Conservation (phyloP, 441 rosid species). For the Breynia disticha region DNA sequence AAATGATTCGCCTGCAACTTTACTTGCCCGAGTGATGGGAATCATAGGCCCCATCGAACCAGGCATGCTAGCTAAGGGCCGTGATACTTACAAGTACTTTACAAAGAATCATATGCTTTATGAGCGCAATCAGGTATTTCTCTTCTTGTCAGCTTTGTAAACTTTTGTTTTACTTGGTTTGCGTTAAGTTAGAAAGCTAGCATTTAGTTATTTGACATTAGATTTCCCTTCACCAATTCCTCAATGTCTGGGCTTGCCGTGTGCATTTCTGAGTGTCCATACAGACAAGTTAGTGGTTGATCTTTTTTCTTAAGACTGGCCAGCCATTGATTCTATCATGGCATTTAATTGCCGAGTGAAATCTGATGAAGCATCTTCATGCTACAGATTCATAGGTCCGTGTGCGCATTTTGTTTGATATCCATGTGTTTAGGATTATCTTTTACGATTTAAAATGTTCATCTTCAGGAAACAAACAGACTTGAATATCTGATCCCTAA, state of each 20-base stretch:
- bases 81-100: slow-evolving; percentile 86
- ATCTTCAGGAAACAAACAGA: slow-evolving; percentile 63
- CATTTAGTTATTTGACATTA: no score
- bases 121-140: slow-evolving; percentile 86
- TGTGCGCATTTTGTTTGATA: not conserved
- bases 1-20: slow-evolving; percentile 94
- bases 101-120: slow-evolving; percentile 85
- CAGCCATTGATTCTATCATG: no score
- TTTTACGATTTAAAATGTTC: not conserved
- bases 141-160: not conserved
- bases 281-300: no score
- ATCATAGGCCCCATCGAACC: slow-evolving; percentile 68
- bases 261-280: no score
- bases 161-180: not conserved
- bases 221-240: no score
- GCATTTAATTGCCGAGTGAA: no score
- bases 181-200: not conserved
- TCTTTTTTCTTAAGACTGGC: no score
- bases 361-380: no score
- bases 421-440: not conserved
- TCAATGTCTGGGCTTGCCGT: no score
- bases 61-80: slow-evolving; percentile 78
- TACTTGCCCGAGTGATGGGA: slow-evolving; percentile 85
- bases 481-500: slow-evolving; percentile 82
- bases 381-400: not conserved